Percentiles rank a stretch among this genome's conserved stretches.
phyloP scores from a whole-genome alignment of 164 flowering plant genomes.

The Taxillus chinensis region DNA sequence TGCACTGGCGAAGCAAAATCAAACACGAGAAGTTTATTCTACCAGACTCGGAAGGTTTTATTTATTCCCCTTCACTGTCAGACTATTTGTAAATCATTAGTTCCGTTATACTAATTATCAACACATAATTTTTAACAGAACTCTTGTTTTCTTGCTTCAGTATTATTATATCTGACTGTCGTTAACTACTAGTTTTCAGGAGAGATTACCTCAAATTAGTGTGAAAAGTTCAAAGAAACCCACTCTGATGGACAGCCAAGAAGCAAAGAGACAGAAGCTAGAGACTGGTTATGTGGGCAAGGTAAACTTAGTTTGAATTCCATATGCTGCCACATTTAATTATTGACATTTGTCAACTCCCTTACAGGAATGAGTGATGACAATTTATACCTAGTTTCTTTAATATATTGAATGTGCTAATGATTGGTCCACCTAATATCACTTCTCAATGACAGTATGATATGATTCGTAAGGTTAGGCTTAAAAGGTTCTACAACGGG shows the following conservation, averaged over 20 bases:
- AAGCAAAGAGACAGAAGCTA: slow-evolving; percentile 50
- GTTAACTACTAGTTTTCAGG: slow-evolving; percentile 19
- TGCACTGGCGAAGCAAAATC: slow-evolving; percentile 1
- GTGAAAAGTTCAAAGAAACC: slow-evolving; percentile 10
- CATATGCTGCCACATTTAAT: neutral
- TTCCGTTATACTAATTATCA: too few relatives aligned
- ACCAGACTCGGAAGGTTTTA: neutral
- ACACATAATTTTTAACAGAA: too few relatives aligned
- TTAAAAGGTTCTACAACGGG: too few relatives aligned
- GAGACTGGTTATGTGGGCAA: slow-evolving; percentile 42
- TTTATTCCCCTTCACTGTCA: neutral
- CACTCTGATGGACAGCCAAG: slow-evolving; percentile 7
- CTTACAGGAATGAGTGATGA: neutral
- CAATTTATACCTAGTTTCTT: neutral
- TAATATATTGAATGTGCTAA: too few relatives aligned
- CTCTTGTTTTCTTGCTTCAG: too few relatives aligned
- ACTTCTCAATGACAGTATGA: too few relatives aligned
- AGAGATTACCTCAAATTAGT: slow-evolving; percentile 4
- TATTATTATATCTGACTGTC: neutral
- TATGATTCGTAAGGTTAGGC: too few relatives aligned
- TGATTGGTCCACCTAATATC: too few relatives aligned
- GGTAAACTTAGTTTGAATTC: slow-evolving; percentile 16
- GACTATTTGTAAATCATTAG: neutral
- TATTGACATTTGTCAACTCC: neutral
- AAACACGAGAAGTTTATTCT: neutral